Conservation (phyloP, 306 rosid species). For the Calophaca sinica region DNA sequence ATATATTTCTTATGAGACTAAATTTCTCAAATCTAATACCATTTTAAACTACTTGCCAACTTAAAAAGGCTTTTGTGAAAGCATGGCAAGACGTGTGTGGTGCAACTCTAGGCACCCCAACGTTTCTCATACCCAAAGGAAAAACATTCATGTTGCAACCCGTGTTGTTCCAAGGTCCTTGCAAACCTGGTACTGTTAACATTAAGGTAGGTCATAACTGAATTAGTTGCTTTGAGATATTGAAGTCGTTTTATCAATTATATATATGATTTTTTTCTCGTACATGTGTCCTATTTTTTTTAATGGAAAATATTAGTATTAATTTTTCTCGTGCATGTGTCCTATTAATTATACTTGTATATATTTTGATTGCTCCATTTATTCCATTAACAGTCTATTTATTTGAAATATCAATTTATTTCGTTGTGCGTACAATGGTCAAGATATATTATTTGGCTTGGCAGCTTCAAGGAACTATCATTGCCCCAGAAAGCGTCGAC, state of each 20-base stretch:
- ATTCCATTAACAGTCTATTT: background rate
- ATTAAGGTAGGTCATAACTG: background rate
- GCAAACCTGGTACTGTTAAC: background rate
- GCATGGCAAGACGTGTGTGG: constrained; percentile 59
- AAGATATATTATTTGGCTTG: background rate
- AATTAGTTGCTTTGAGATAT: too few relatives aligned
- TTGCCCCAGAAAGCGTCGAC: constrained; percentile 35
- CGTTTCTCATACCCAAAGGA: background rate
- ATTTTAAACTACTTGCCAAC: background rate
- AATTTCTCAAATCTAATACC: background rate
- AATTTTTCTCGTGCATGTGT: background rate
- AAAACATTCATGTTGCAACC: constrained; percentile 5
- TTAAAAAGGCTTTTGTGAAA: constrained; percentile 54
- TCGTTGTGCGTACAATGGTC: background rate
- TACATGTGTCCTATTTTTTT: too few relatives aligned
- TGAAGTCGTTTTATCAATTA: too few relatives aligned
- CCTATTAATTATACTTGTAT: background rate
- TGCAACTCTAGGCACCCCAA: background rate
- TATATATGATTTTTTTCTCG: too few relatives aligned
- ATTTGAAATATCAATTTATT: background rate
- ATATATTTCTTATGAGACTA: background rate
- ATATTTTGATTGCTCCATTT: background rate
- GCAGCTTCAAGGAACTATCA: constrained; percentile 51
- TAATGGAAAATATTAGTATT: too few relatives aligned
- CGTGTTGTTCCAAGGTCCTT: background rate